Conservation (phyloP, 139 green algal species). For the Chlorella sp. region DNA sequence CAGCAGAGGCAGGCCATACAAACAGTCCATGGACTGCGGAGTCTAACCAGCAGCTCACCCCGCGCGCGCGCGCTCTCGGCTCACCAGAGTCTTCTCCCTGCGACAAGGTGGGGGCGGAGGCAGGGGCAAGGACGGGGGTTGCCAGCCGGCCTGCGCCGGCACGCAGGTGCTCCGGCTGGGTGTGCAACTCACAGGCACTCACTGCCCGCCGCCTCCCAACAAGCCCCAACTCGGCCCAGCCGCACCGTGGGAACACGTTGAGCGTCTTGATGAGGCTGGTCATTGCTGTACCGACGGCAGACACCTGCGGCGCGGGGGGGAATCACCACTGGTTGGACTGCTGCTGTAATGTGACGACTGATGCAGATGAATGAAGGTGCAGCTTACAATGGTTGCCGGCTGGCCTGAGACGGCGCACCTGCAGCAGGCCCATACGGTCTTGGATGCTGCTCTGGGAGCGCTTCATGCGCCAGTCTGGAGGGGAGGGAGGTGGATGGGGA, state of each 20-base stretch:
- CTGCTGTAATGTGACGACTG: too few species aligned
- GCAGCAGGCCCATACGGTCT: constrained; percentile 88
- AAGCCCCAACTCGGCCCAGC: neutral
- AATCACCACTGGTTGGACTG: too few species aligned
- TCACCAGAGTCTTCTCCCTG: constrained; percentile 22
- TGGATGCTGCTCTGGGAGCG: constrained; percentile 74
- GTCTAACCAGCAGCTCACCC: too few species aligned
- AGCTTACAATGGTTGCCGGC: too few species aligned
- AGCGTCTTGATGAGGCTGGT: constrained; percentile 87
- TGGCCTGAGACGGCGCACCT: constrained; percentile 73
- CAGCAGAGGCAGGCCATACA: too few species aligned
- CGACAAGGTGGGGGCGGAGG: neutral
- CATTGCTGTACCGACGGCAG: constrained; percentile 70
- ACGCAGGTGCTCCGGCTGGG: too few species aligned
- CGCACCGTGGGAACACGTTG: constrained; percentile 76
- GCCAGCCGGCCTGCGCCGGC: too few species aligned
- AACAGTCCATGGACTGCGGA: too few species aligned
- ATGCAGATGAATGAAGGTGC: too few species aligned
- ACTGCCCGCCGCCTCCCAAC: neutral
- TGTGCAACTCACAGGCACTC: too few species aligned
- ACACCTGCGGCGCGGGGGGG: too few species aligned
- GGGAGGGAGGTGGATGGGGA: constrained; percentile 72
- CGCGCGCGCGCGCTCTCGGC: neutral
- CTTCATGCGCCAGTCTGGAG: constrained; percentile 59
- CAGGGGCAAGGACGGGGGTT: neutral